phyloP scores from a whole-genome alignment of 1,284 basidiomycete species.

The Rhodotorula sp. region DNA sequence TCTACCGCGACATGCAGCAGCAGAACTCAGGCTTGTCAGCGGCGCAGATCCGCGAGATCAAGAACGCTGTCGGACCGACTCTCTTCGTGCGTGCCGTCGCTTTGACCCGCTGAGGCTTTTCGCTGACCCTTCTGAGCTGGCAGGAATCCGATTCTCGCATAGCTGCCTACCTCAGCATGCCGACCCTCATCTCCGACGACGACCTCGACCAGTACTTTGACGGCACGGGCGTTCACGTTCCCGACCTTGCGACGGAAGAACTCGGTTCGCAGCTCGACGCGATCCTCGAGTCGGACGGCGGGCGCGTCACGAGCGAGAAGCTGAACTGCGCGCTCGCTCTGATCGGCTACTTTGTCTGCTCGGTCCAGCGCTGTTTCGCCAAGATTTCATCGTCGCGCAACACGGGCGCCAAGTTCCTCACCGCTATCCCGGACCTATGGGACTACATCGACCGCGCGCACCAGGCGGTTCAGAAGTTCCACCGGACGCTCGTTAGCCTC shows the following conservation, averaged over 20 bases:
- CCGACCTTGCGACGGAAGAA: constrained; percentile 29
- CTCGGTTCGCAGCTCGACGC: constrained; percentile 24
- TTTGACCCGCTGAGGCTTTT: background rate
- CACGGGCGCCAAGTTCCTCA: constrained; percentile 11
- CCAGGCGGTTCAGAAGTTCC: constrained; percentile 23
- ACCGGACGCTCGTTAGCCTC: constrained; percentile 24
- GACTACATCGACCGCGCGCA: constrained; percentile 34
- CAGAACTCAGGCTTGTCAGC: constrained; percentile 13
- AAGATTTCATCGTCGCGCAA: constrained; percentile 17
- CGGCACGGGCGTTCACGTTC: constrained; percentile 34
- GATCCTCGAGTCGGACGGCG: constrained; percentile 19
- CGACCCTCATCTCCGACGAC: constrained; percentile 24
- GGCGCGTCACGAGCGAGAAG: constrained; percentile 18
- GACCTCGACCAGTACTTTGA: constrained; percentile 36
- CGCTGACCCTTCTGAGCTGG: too few species aligned
- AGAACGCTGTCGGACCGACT: constrained; percentile 26
- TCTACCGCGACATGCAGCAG: constrained; percentile 34
- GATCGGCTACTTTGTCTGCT: constrained; percentile 36
- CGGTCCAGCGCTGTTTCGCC: constrained; percentile 31
- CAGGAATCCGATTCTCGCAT: constrained; percentile 37
- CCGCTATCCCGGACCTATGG: constrained; percentile 23
- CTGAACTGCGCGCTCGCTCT: constrained; percentile 30
- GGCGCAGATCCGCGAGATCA: constrained; percentile 20
- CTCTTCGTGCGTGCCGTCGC: constrained; percentile 16
- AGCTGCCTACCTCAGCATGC: constrained; percentile 32